Conservation (phyloP, 1,284 basidiomycete genomes). For the Phellopilus nigrolimitatus region DNA sequence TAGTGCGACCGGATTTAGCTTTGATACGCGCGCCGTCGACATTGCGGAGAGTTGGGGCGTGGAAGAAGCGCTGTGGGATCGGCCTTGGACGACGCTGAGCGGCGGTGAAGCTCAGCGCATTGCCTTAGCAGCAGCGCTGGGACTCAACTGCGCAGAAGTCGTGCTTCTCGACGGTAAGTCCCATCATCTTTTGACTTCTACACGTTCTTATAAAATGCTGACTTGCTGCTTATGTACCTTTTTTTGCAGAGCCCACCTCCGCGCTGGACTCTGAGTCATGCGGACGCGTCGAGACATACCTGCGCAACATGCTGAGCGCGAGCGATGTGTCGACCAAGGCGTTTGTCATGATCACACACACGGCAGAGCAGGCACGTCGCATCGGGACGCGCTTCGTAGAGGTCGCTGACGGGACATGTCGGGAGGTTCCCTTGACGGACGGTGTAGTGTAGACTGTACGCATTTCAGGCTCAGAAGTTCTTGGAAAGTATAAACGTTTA, state of each 20-base stretch:
- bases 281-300: constrained; percentile 56
- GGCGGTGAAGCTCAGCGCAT: constrained; percentile 83
- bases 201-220: background rate
- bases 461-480: too few species aligned
- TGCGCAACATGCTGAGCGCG: constrained; percentile 49
- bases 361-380: constrained; percentile 69
- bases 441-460: background rate
- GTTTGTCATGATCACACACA: constrained; percentile 84
- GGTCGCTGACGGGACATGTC: constrained; percentile 10
- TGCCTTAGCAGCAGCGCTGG: constrained; percentile 69
- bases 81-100: constrained; percentile 73
- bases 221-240: background rate
- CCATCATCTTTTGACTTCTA: constrained; percentile 28
- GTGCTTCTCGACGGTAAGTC: constrained; percentile 78
- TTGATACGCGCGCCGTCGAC: constrained; percentile 34
- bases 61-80: constrained; percentile 63
- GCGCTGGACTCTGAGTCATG: constrained; percentile 74
- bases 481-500: too few species aligned
- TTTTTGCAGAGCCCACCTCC: constrained; percentile 72
- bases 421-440: constrained; percentile 1
- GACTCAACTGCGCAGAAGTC: constrained; percentile 70
- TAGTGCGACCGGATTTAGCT: background rate
- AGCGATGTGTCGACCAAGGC: constrained; percentile 56
- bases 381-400: constrained; percentile 64
- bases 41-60: constrained; percentile 69